Evolutionary conservation across 2,329 filamentous ascomycete species (phyloP).

Genomic region (Diaporthe amygdali): DNA sequence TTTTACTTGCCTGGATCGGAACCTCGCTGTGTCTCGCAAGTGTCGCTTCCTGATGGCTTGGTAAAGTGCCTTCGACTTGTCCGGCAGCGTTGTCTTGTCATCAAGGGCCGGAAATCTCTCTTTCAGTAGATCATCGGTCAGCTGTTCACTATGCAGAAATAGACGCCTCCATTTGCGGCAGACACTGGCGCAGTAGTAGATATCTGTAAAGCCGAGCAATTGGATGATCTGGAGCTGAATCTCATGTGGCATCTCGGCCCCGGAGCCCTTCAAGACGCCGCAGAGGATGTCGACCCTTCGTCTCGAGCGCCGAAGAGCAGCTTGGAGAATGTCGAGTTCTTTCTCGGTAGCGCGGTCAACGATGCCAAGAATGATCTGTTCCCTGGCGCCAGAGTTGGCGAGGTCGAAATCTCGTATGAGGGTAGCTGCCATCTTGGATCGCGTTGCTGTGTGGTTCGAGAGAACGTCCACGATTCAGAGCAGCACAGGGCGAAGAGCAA

Average conservation of each 20-base stretch:
- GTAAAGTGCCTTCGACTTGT: neutral
- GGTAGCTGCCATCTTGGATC: neutral
- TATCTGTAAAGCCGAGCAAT: neutral
- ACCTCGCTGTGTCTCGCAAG: neutral
- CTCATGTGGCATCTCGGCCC: neutral
- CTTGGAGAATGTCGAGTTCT: neutral
- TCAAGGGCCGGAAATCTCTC: neutral
- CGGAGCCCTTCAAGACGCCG: neutral
- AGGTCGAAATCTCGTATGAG: neutral
- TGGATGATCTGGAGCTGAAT: conserved; percentile 10
- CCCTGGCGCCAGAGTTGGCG: neutral
- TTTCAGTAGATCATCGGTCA: neutral
- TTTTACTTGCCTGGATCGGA: neutral
- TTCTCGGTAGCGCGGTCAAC: neutral
- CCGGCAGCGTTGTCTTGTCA: neutral
- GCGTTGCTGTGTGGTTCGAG: neutral
- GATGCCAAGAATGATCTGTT: neutral
- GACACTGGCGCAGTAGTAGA: conserved; percentile 10
- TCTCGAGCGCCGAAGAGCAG: neutral
- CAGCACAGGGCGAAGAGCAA: too few relatives aligned
- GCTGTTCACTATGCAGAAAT: neutral
- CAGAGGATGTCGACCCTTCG: conserved; percentile 2
- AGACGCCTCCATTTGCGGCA: conserved; percentile 7
- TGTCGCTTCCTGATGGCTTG: neutral
- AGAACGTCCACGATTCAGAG: too few relatives aligned